A percentile compares a stretch with the other conserved stretches of the same genome.
Conservation (phyloP, 345 rosid species). For the Chamaenerion angustifolium region DNA sequence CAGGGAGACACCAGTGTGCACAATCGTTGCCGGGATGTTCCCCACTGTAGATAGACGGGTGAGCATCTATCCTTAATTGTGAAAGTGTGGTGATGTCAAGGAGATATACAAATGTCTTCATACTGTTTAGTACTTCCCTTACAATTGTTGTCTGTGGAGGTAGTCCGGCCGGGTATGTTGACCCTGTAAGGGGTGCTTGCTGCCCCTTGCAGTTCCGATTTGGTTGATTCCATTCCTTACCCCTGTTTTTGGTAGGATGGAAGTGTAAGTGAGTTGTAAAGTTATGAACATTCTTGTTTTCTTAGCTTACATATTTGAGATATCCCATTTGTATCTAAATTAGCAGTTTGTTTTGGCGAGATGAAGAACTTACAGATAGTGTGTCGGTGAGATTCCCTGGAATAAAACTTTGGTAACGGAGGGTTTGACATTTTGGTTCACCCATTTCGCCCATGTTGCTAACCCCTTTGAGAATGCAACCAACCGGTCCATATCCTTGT, state of each 20-base stretch:
- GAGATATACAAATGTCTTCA: conserved; percentile 51
- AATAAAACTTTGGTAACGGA: conserved; percentile 63
- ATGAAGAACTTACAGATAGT: conserved; percentile 65
- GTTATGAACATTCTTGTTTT: no score
- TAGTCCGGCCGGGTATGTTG: conserved; percentile 56
- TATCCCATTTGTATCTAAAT: no score
- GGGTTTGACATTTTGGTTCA: conserved; percentile 49
- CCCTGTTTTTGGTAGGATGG: no score
- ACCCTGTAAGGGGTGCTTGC: conserved; percentile 48
- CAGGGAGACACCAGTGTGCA: conserved; percentile 97
- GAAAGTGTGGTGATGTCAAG: conserved; percentile 79
- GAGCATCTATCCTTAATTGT: conserved; percentile 83
- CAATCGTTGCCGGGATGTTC: conserved; percentile 50
- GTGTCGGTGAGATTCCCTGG: conserved; percentile 94
- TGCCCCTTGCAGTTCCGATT: conserved; percentile 48
- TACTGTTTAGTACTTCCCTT: conserved; percentile 37
- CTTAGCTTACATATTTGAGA: no score
- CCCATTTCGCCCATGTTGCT: conserved; percentile 77
- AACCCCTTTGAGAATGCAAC: conserved; percentile 58
- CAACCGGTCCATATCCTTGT: conserved; percentile 58
- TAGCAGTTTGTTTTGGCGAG: no score
- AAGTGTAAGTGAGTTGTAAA: no score
- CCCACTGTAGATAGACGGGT: conserved; percentile 57
- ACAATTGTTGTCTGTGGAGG: conserved; percentile 54
- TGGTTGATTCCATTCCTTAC: conserved; percentile 71